Evolutionary conservation across 495 filamentous ascomycete species (phyloP), one percentile per base, ranked within the genome.

Genomic region (Hyaloscypha variabilis): DNA sequence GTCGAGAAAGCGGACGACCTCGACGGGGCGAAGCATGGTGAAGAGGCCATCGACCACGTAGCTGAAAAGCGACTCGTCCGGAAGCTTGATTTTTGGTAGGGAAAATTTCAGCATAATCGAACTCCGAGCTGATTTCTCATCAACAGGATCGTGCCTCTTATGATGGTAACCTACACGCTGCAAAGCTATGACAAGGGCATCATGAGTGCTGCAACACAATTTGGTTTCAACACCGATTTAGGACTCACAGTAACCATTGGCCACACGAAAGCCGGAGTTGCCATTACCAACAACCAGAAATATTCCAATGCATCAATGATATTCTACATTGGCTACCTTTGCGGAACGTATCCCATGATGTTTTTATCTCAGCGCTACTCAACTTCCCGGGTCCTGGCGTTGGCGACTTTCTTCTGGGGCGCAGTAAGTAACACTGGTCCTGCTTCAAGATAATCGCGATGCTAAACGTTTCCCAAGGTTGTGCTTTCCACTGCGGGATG

Each of bases 151-250:
- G 53, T 87, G 46, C 85, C 86, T 1, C 67, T 87, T 17, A 72
- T 88, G 6, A 81, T 84, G 63, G 71, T 82, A 6, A 85, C 81
- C 0, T 87, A 85, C 60, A 71, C 85, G 46, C 68, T 79, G 2
- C 78, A 85, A 72, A 87, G 84, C 60, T 74, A 86, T 13, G 85
- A 88, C 63, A 88, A 88, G 68, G 80, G 81, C 29, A 81, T 78
- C 49, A 80, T 87, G 70, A 86, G 71, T 2, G 75, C 77, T 52
- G 89, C 89, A 0, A 81, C 83, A 11, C 80, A 91, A 17, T 90
- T 92, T 73, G 88, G 87, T 67, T 91, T 91, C 88, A 91, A 88
- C 0, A 77, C 81, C 24, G 89, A 92, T 72, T 78, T 92, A 39
- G 64, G 74, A 5, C 81, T 92, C 31, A 70, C 72, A 30, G 76